phyloP scores from a whole-genome alignment of 2,329 filamentous ascomycete genomes.

The Trichoderma afroharzianum region DNA sequence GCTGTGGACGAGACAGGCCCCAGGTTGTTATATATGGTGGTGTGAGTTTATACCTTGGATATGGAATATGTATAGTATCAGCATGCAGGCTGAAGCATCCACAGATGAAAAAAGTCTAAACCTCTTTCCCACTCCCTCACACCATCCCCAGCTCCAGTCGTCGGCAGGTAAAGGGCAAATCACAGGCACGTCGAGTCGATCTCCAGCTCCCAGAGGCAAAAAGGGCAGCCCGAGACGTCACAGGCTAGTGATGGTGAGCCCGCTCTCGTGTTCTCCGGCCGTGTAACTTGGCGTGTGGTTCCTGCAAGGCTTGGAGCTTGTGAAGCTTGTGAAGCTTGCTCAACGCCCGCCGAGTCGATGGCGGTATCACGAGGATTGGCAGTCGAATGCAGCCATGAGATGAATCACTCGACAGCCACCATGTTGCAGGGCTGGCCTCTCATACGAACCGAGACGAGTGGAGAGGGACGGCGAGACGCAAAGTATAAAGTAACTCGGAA shows the following conservation, averaged over 20 bases:
- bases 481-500: slow-evolving; percentile 4
- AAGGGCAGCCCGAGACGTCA: slow-evolving; percentile 4
- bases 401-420: slow-evolving; percentile 3
- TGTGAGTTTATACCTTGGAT: background rate
- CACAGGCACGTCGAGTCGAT: background rate
- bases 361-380: slow-evolving; percentile 17
- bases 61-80: background rate
- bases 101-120: slow-evolving; percentile 10
- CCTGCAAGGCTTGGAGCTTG: slow-evolving; percentile 16
- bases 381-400: slow-evolving; percentile 16
- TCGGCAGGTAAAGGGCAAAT: background rate
- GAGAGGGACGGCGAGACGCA: background rate
- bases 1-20: slow-evolving; percentile 3
- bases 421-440: background rate
- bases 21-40: background rate
- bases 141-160: background rate
- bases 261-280: slow-evolving; percentile 6
- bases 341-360: slow-evolving; percentile 5
- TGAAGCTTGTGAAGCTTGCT: slow-evolving; percentile 17
- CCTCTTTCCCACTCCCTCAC: background rate
- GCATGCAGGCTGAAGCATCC: slow-evolving; percentile 9
- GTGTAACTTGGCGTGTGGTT: slow-evolving; percentile 7
- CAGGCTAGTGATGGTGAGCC: slow-evolving; percentile 10
- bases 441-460: background rate
- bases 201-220: background rate